These are phyloP conservation scores for Discostella stelligera DNA, from an alignment of 352 stramenopile species.

Conservation along the genomic window DNA sequence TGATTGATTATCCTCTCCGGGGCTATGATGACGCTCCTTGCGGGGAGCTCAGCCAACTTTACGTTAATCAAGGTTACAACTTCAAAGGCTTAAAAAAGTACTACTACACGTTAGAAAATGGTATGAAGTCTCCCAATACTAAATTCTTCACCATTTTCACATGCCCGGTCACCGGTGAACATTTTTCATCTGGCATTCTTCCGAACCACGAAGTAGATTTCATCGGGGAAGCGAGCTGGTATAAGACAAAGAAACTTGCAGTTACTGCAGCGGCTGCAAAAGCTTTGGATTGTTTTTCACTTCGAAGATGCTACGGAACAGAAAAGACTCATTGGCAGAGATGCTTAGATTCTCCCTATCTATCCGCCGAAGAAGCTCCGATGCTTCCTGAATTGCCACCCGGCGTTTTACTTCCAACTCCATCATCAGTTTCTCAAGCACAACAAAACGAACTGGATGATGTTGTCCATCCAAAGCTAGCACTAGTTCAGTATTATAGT, in stretches of 20 bases:
- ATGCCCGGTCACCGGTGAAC: conserved; percentile 27
- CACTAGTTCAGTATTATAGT: conserved; percentile 29
- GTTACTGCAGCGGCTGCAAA: conserved; percentile 33
- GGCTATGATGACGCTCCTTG: conserved; percentile 29
- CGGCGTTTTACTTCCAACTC: conserved; percentile 19
- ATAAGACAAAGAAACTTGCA: conserved; percentile 33
- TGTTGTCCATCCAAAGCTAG: conserved; percentile 14
- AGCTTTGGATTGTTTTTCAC: conserved; percentile 43
- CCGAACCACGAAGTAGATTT: background rate
- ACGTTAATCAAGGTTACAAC: conserved; percentile 9
- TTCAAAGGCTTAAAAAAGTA: conserved; percentile 20
- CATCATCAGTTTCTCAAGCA: background rate
- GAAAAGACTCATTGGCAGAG: conserved; percentile 29
- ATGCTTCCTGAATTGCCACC: conserved; percentile 25
- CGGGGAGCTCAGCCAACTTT: conserved; percentile 38
- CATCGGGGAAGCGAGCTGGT: conserved; percentile 20
- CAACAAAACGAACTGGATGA: background rate
- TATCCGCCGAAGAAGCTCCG: conserved; percentile 25
- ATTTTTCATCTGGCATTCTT: conserved; percentile 28
- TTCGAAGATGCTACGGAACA: conserved; percentile 28
- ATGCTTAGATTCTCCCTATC: conserved; percentile 39
- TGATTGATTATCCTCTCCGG: conserved; percentile 30
- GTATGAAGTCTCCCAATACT: conserved; percentile 1
- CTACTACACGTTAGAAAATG: conserved; percentile 31
- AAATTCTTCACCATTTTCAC: conserved; percentile 35